These are phyloP conservation scores for Vickermania spadyakhi DNA, from an alignment of 208 protist species.

Conservation along the genomic window DNA sequence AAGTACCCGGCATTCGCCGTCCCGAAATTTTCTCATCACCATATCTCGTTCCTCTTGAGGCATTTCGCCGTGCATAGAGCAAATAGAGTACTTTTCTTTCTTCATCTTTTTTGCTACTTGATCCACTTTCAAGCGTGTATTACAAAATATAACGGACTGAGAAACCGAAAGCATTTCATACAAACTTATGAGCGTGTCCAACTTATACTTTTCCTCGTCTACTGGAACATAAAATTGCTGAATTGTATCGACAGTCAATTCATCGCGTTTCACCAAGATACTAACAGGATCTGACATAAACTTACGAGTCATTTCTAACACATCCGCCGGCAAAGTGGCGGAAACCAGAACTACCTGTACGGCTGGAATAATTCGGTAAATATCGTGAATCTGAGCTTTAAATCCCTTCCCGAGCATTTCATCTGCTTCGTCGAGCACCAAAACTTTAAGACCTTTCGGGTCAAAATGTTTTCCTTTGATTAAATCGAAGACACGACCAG, in stretches of 20 bases:
- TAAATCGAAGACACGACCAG: constrained; percentile 97
- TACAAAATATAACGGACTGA: constrained; percentile 99
- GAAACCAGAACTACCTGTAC: constrained; percentile 90
- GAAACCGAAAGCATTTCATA: constrained; percentile 98
- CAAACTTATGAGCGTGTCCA: constrained; percentile 98
- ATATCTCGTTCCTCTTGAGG: constrained; percentile 96
- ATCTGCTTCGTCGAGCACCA: constrained; percentile 99
- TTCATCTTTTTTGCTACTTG: constrained; percentile 96
- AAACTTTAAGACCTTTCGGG: constrained; percentile 79
- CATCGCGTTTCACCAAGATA: constrained; percentile 98
- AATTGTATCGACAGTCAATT: constrained; percentile 98
- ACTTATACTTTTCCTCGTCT: constrained; percentile 98
- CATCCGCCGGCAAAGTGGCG: constrained; percentile 83
- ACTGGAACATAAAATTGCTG: constrained; percentile 98
- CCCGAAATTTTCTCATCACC: constrained; percentile 97
- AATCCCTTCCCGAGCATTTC: constrained; percentile 99
- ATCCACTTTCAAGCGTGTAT: constrained; percentile 98
- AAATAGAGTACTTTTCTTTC: constrained; percentile 94
- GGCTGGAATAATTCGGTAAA: constrained; percentile 92
- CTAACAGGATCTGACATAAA: constrained; percentile 98
- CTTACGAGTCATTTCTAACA: constrained; percentile 93
- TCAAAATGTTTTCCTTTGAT: constrained; percentile 87
- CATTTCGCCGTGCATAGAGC: constrained; percentile 96
- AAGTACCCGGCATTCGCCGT: constrained; percentile 95
- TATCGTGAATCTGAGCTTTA: constrained; percentile 98